These are phyloP conservation scores for Penstemon newberryi DNA, from an alignment of 257 asterid species.

Conservation along the genomic window DNA sequence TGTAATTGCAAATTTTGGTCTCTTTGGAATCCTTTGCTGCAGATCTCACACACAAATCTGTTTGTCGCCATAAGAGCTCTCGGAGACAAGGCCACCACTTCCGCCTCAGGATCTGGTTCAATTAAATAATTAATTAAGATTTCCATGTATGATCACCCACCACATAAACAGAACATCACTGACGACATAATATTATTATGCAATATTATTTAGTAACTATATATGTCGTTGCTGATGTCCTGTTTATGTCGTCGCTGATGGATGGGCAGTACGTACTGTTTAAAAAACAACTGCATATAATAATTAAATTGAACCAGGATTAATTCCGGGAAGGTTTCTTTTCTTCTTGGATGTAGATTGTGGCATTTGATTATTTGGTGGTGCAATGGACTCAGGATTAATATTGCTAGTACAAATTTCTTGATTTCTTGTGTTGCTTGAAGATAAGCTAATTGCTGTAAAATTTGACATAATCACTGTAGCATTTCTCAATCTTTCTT, in stretches of 20 bases:
- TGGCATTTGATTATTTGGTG: conserved; percentile 25
- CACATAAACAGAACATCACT: no score
- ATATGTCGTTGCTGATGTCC: no score
- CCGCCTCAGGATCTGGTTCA: conserved; percentile 62
- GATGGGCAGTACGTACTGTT: no score
- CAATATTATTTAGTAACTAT: no score
- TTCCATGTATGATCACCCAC: no score
- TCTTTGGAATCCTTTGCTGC: conserved; percentile 73
- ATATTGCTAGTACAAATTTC: conserved; percentile 34
- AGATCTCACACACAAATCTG: conserved; percentile 71
- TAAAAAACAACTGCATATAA: neutral
- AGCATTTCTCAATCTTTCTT: conserved; percentile 20
- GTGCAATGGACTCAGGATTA: conserved; percentile 17
- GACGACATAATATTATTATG: no score
- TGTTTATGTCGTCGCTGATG: no score
- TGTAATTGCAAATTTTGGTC: conserved; percentile 75
- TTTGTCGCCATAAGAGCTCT: conserved; percentile 65
- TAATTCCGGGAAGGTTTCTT: conserved; percentile 75
- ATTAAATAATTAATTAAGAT: neutral
- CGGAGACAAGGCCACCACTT: conserved; percentile 68
- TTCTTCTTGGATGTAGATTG: conserved; percentile 55
- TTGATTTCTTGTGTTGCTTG: conserved; percentile 42
- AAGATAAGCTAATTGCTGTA: conserved; percentile 55
- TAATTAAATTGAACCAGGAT: conserved; percentile 47
- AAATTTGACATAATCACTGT: conserved; percentile 62